Evolutionary conservation across 331 rosid species (phyloP).

Genomic region (Quercus phellos): DNA sequence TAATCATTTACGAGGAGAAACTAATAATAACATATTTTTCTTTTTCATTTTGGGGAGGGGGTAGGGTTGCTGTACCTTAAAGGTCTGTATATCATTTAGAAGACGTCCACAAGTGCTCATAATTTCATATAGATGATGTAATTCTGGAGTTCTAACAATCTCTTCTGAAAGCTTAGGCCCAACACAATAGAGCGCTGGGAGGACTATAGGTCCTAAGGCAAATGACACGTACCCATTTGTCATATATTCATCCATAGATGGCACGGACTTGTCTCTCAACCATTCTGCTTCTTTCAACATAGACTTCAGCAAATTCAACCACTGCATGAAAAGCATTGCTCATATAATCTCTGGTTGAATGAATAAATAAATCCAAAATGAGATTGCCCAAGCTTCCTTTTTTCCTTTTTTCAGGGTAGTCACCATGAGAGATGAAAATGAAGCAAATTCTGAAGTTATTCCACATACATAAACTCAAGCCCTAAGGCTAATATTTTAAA

Average conservation of each 20-base stretch:
- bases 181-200: constrained; percentile 65
- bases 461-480: not conserved
- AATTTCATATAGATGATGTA: constrained; percentile 37
- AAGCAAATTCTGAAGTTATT: not conserved
- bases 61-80: constrained; percentile 36
- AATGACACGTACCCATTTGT: constrained; percentile 52
- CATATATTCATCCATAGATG: constrained; percentile 67
- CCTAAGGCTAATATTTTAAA: not conserved
- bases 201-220: constrained; percentile 79
- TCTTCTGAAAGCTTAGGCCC: constrained; percentile 66
- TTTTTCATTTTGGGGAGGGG: not conserved
- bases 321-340: constrained; percentile 42
- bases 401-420: not conserved
- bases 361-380: not conserved
- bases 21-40: not conserved
- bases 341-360: not conserved
- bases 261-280: constrained; percentile 43
- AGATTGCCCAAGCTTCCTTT: not conserved
- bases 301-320: constrained; percentile 68
- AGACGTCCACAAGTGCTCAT: constrained; percentile 73
- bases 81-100: constrained; percentile 62
- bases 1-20: not conserved
- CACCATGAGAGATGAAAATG: not conserved
- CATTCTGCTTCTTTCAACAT: constrained; percentile 72
- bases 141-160: constrained; percentile 31